phyloP scores from a whole-genome alignment of 805 yeast species.

The Maudiozyma pseudohumilis region DNA sequence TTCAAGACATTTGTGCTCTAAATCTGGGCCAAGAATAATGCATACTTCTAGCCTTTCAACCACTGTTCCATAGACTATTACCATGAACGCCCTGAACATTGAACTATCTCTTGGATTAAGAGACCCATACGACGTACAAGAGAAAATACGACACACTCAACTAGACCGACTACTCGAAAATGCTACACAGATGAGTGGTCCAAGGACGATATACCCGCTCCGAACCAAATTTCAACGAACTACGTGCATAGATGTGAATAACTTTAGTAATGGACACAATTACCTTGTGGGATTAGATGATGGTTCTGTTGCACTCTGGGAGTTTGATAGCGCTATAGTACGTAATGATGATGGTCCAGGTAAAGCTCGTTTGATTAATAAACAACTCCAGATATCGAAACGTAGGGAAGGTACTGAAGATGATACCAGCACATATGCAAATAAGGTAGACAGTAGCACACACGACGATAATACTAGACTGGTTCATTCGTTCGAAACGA shows the following conservation, averaged over 20 bases:
- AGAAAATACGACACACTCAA: slow-evolving; percentile 8
- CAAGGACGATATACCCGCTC: neutral
- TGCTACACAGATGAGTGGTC: neutral
- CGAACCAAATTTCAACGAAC: slow-evolving; percentile 1
- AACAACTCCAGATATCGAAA: slow-evolving; percentile 16
- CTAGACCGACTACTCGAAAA: slow-evolving; percentile 17
- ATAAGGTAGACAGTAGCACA: neutral
- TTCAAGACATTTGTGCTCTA: neutral
- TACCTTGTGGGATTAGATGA: slow-evolving; percentile 21
- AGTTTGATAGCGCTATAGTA: slow-evolving; percentile 12
- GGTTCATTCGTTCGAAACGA: slow-evolving; percentile 17
- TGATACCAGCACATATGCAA: neutral
- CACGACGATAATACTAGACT: slow-evolving; percentile 1
- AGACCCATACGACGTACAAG: slow-evolving; percentile 6
- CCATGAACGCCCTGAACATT: slow-evolving; percentile 4
- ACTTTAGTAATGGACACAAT: slow-evolving; percentile 9
- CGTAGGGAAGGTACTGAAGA: neutral
- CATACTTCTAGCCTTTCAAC: neutral
- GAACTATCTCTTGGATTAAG: slow-evolving; percentile 1
- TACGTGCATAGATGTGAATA: slow-evolving; percentile 17
- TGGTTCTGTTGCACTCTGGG: slow-evolving; percentile 30
- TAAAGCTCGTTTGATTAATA: slow-evolving; percentile 16
- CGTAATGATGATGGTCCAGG: slow-evolving; percentile 6
- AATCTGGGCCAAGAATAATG: neutral
- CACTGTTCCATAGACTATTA: too few relatives aligned